Percentiles rank a stretch among this genome's conserved stretches.
phyloP scores from a whole-genome alignment of 148 eudicot species.

The Camellia sinensis region DNA sequence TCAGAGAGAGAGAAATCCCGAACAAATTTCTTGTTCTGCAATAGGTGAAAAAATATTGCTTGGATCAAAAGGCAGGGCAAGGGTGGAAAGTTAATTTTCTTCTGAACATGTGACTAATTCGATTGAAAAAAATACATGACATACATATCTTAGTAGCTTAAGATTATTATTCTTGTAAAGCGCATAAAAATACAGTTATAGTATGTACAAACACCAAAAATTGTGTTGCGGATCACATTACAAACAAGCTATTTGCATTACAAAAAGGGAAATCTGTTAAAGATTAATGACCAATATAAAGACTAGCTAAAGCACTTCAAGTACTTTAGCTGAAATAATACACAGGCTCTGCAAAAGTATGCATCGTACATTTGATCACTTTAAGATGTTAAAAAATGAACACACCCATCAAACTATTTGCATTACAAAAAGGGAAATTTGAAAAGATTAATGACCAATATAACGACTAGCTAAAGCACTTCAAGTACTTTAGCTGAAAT shows the following conservation, averaged over 20 bases:
- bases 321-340: not conserved
- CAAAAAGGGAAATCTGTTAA: not conserved
- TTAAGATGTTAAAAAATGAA: too few relatives aligned
- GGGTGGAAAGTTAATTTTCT: too few relatives aligned
- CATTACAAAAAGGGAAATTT: not conserved
- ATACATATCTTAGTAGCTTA: not conserved
- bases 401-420: not conserved
- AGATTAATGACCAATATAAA: not conserved
- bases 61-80: not conserved
- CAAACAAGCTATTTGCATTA: not conserved
- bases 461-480: not conserved
- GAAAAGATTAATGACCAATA: not conserved
- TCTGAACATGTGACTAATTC: not conserved
- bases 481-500: not conserved
- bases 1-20: slow-evolving; percentile 73
- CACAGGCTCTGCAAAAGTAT: not conserved
- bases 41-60: not conserved
- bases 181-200: not conserved
- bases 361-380: not conserved
- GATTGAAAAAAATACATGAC: not conserved
- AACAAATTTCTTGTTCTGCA: slow-evolving; percentile 60
- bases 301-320: not conserved
- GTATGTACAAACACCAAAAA: not conserved
- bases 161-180: not conserved
- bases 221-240: not conserved